A percentile compares a stretch with the other conserved stretches of the same genome.
Conservation (phyloP, 352 stramenopile species). For the Elongisporangium undulatum region DNA sequence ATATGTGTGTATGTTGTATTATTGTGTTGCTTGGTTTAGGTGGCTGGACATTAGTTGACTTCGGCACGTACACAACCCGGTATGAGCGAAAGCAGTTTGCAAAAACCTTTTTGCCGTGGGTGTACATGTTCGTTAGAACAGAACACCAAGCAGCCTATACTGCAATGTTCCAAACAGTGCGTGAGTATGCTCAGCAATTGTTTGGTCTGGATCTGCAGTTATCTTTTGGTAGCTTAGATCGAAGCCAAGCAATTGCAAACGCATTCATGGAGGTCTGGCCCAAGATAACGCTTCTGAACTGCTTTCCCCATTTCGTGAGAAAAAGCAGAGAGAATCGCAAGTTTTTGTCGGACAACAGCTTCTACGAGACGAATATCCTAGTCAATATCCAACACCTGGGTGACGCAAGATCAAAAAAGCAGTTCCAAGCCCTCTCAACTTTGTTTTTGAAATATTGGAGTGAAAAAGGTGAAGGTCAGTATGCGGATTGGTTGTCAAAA, state of each 20-base stretch:
- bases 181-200: constrained; percentile 3
- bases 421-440: neutral
- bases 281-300: constrained; percentile 9
- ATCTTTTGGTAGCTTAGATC: constrained; percentile 14
- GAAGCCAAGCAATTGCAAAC: constrained; percentile 9
- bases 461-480: constrained; percentile 1
- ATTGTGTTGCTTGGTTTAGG: neutral
- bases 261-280: constrained; percentile 14
- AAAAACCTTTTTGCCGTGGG: constrained; percentile 20
- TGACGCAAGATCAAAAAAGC: neutral
- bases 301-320: constrained; percentile 8
- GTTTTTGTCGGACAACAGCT: neutral
- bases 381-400: constrained; percentile 7
- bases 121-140: constrained; percentile 18
- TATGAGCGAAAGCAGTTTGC: constrained; percentile 8
- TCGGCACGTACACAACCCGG: constrained; percentile 17
- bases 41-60: constrained; percentile 17
- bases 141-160: constrained; percentile 12
- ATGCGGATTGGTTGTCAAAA: constrained; percentile 2
- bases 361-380: constrained; percentile 5
- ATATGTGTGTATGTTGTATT: neutral
- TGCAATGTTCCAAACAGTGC: constrained; percentile 9
- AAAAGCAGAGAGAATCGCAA: constrained; percentile 7
- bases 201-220: constrained; percentile 10
- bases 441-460: constrained; percentile 6